Base-by-base conservation (phyloP, 2,329 filamentous ascomycete genomes). In the Mollisiaceae sp. region DNA sequence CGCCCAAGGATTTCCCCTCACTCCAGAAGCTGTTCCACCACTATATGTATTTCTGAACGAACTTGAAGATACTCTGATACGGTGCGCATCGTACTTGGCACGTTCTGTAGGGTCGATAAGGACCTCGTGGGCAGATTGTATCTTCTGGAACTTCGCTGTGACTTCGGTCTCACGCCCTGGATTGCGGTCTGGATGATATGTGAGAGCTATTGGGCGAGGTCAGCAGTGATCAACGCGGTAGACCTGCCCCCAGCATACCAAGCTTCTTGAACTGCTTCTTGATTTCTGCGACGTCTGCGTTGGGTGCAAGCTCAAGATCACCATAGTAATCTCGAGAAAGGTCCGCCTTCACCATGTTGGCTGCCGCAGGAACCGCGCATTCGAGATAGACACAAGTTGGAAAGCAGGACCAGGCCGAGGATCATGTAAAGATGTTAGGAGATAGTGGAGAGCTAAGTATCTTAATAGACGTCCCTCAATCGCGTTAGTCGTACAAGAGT, bases 111-210 rank as follows among this genome's bases (percentile, higher is more conserved):
- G 58, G 62, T 77, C 75, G 69, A 81, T 84, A 55, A 92, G 81
- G 59, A 92, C 82, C 75, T 91, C 89, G 71, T 91, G 85, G 41
- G 89, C 89, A 9, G 88, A 85, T 77, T 91, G 88, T 52, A 92
- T 90, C 54, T 84, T 84, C 76, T 91, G 89, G 71, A 92, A 92
- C 73, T 88, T 89, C 41, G 87, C 81, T 50, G 86, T 87, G 70
- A 86, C 87, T 73, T 91, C 89, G 63, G 80, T 76, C 78, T 91
- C 89, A 72, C 83, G 84, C 54, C 89, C 89, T 24, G 87, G 87
- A 74, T 92, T 91, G 65, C 89, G 85, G 76, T 92, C 89, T 22
- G 89, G 89, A 74, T 92, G 89, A 73, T 87, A 91, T 73, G 86
- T 85, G 56, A 91, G 81, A 60, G 89, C 89, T 87, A 66, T 36